Evolutionary conservation across 2,329 filamentous ascomycete species (phyloP).

Genomic region (Neofusicoccum parvum): DNA sequence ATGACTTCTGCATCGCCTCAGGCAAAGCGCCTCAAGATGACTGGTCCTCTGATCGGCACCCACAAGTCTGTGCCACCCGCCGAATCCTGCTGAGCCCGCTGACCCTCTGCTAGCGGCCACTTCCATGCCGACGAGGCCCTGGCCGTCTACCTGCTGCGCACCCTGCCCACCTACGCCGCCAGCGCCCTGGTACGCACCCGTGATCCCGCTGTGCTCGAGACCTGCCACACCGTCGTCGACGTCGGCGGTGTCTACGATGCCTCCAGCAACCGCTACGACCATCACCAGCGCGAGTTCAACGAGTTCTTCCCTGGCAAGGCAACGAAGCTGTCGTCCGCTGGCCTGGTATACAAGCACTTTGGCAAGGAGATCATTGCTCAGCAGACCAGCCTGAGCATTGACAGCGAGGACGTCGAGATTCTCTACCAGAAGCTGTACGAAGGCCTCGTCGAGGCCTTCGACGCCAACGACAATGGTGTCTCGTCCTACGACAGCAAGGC

Average conservation of each 20-base stretch:
- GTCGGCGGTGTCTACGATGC: conserved; percentile 95
- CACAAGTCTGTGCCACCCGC: conserved; percentile 63
- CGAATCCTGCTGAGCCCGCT: conserved; percentile 3
- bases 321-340: conserved; percentile 92
- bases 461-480: conserved; percentile 97
- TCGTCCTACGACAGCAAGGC: conserved; percentile 74
- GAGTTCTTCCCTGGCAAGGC: conserved; percentile 78
- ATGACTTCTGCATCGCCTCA: conserved; percentile 34
- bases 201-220: conserved; percentile 74
- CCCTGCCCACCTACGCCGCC: conserved; percentile 76
- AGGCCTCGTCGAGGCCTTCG: conserved; percentile 91
- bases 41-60: conserved; percentile 74
- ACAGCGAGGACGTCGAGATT: conserved; percentile 68
- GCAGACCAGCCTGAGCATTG: conserved; percentile 61
- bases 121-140: conserved; percentile 99
- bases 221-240: conserved; percentile 94
- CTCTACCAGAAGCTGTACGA: conserved; percentile 90
- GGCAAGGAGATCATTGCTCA: conserved; percentile 79
- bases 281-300: conserved; percentile 91
- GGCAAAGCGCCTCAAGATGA: conserved; percentile 83
- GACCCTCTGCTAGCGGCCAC: conserved; percentile 63
- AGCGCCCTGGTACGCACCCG: conserved; percentile 82
- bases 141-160: conserved; percentile 91
- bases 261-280: conserved; percentile 78
- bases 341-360: conserved; percentile 94